These are phyloP conservation scores for Nymphaea colorata DNA, from an alignment of 164 flowering plant species.

Conservation along the genomic window DNA sequence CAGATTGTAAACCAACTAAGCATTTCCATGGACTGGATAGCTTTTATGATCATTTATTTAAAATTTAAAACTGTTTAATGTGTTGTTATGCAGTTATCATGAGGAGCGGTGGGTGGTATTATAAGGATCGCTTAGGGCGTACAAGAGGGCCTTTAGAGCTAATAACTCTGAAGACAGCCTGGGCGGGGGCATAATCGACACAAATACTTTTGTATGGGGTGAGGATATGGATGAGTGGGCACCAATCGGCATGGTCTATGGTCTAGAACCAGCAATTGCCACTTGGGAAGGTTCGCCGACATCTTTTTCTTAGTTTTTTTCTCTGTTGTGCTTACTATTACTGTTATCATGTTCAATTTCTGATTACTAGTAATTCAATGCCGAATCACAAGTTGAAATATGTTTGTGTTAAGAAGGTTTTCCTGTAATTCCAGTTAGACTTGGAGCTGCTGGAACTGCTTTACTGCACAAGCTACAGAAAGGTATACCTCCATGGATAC, in stretches of 20 bases:
- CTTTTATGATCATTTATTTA: too few species aligned
- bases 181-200: slow-evolving; percentile 88
- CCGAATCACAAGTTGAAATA: neutral
- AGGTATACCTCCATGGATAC: slow-evolving; percentile 93
- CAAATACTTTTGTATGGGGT: slow-evolving; percentile 92
- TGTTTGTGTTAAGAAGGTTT: neutral
- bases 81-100: slow-evolving; percentile 45
- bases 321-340: neutral
- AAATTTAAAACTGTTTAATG: too few species aligned
- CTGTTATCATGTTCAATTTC: too few species aligned
- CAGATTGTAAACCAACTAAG: too few species aligned
- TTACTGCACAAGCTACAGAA: slow-evolving; percentile 64
- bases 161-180: slow-evolving; percentile 77
- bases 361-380: too few species aligned
- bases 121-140: slow-evolving; percentile 91
- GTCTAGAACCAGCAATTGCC: slow-evolving; percentile 80
- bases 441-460: slow-evolving; percentile 86
- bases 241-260: slow-evolving; percentile 89
- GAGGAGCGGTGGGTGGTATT: slow-evolving; percentile 71
- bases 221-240: slow-evolving; percentile 99
- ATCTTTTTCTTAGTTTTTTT: neutral
- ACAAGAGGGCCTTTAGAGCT: slow-evolving; percentile 82
- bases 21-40: too few species aligned
- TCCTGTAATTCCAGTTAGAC: slow-evolving; percentile 40
- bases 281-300: slow-evolving; percentile 87